phyloP scores from a whole-genome alignment of 768 basidiomycete genomes.

The Heimioporus sp. region DNA sequence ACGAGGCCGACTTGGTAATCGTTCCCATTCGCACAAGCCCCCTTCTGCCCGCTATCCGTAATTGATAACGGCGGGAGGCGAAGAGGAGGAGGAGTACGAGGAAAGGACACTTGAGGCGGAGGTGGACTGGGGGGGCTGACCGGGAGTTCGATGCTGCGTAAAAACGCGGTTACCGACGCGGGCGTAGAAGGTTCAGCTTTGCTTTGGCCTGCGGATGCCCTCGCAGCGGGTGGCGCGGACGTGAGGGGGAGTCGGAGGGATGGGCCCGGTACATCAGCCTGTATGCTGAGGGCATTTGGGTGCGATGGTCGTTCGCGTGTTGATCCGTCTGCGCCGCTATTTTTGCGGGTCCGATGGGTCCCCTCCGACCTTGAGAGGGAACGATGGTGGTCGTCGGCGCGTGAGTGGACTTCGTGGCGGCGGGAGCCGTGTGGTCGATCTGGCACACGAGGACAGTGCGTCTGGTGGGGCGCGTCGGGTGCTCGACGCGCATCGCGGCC shows the following conservation, averaged over 20 bases:
- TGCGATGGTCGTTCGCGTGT: conserved; percentile 5
- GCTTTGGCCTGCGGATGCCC: background rate
- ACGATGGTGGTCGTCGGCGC: conserved; percentile 4
- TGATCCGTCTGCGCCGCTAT: conserved; percentile 4
- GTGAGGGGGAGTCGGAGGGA: conserved; percentile 15
- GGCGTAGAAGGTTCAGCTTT: conserved; percentile 11
- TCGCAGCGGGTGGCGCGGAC: conserved; percentile 2
- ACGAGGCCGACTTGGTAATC: conserved; percentile 22
- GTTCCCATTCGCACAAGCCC: conserved; percentile 1
- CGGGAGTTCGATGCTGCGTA: conserved; percentile 24
- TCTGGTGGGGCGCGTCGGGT: conserved; percentile 10
- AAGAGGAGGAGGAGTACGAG: conserved; percentile 6
- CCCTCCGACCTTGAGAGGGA: conserved; percentile 5
- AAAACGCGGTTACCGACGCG: conserved; percentile 21
- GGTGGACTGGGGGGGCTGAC: conserved; percentile 12
- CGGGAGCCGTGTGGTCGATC: conserved; percentile 7
- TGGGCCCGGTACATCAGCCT: conserved; percentile 9
- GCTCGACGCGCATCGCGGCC: conserved; percentile 10
- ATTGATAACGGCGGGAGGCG: conserved; percentile 12
- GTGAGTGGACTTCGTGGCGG: conserved; percentile 4
- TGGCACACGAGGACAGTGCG: background rate
- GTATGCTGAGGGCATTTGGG: conserved; percentile 4
- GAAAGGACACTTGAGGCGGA: conserved; percentile 10
- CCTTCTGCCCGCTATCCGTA: background rate
- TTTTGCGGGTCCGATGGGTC: conserved; percentile 2